A percentile compares a stretch with the other conserved stretches of the same genome.
phyloP scores from a whole-genome alignment of 2,329 filamentous ascomycete genomes.

The Paecilomyces sp. region DNA sequence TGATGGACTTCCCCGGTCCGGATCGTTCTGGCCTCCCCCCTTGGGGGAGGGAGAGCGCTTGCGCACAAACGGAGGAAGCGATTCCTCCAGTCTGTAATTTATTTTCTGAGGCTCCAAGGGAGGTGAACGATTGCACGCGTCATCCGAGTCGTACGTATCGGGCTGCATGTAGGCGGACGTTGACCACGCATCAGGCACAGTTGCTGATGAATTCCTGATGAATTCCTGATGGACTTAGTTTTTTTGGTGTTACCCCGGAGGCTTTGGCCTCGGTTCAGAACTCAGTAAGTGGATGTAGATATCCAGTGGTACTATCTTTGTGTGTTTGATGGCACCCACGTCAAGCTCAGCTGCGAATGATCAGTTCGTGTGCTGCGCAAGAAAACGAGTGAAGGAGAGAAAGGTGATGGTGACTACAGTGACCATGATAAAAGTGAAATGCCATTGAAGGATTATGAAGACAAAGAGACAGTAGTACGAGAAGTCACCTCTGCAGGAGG shows the following conservation, averaged over 20 bases:
- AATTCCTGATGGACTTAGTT: neutral
- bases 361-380: neutral
- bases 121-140: slow-evolving; percentile 30
- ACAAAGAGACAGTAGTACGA: neutral
- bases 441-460: neutral
- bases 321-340: neutral
- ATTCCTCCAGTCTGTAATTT: slow-evolving; percentile 22
- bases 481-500: neutral
- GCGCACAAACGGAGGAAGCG: slow-evolving; percentile 28
- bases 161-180: slow-evolving; percentile 25
- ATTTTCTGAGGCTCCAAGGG: slow-evolving; percentile 22
- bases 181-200: slow-evolving; percentile 21
- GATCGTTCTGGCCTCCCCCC: slow-evolving; percentile 14
- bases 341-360: neutral
- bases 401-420: neutral
- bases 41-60: slow-evolving; percentile 11
- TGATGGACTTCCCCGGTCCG: slow-evolving; percentile 22
- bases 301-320: neutral
- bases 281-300: neutral
- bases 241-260: slow-evolving; percentile 2
- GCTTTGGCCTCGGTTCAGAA: neutral
- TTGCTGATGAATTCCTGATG: slow-evolving; percentile 9
- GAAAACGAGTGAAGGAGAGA: neutral
- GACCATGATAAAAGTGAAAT: neutral
- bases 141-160: slow-evolving; percentile 36